Base-by-base conservation (phyloP, 2,329 filamentous ascomycete species). In the Coniella lustricola region DNA sequence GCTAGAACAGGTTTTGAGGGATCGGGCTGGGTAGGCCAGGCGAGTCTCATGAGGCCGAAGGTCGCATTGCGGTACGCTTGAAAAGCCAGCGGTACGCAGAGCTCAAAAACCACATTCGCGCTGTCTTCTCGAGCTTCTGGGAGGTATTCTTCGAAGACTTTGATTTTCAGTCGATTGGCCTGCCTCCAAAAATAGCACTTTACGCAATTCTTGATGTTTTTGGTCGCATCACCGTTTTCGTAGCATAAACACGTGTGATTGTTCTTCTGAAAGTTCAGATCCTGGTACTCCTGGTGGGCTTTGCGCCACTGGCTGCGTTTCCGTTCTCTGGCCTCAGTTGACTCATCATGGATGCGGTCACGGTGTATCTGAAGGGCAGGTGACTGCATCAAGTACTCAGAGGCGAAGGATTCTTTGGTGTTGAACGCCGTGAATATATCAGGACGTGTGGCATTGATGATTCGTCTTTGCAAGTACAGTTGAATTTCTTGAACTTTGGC, bases 391-490 rank as follows among this genome's bases (percentile, higher is more conserved):
- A 72, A 70, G 46, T 69, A 82, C 0, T 59, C 55, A 1, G 65
- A 67, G 0, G 75, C 71, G 38, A 79, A 68, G 44, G 60, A 79
- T 16, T 63, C 66, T 4, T 38, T 4, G 35, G 58, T 50, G 2
- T 44, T 41, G 2, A 67, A 69, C 25, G 62, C 60, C n/a, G 66
- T 64, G 13, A 82, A 69, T 0, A 82, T 75, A 0, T 69, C 75
- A 3, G 51, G 41, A 1, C 49, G 14, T 14, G 57, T 61, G 1
- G 50, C 48, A 22, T 29, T 4, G 2, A 44, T 52, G 7, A 61
- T 57, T 9, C 77, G 66, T 1, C 48, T 21, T 1, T 58, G 50
- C 2, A 84, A 56, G 50, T 83, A 72, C 0, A 22, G 37, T 48
- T 81, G 75, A 0, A 82, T 64, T 0, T 52, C 42, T 1, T 67